A percentile compares a stretch with the other conserved stretches of the same genome.
phyloP scores from a whole-genome alignment of 441 rosid genomes.

The Macaranga tanarius region DNA sequence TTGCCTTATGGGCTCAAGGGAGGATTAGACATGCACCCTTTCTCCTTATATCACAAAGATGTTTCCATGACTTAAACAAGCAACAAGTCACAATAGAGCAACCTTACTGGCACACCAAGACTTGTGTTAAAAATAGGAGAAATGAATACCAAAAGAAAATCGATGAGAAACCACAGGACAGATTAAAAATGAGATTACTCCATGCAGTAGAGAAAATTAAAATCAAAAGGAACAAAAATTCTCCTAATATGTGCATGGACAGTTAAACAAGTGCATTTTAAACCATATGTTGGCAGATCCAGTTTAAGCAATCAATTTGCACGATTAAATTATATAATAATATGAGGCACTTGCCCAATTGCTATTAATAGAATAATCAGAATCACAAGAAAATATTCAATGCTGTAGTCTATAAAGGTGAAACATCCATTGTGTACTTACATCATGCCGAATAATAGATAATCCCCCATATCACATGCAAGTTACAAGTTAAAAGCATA shows the following conservation, averaged over 20 bases:
- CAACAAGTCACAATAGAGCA: neutral
- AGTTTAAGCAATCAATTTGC: neutral
- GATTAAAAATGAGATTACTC: neutral
- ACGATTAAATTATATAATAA: neutral
- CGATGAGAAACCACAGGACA: neutral
- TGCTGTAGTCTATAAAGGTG: neutral
- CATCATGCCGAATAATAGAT: neutral
- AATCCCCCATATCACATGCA: neutral
- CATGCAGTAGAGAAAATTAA: neutral
- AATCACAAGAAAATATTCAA: neutral
- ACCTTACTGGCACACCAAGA: neutral
- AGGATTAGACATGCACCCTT: neutral
- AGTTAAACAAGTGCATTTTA: neutral
- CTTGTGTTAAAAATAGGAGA: neutral
- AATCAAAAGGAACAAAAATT: neutral
- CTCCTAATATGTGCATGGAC: conserved; percentile 1
- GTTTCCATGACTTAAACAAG: neutral
- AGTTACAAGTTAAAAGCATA: neutral
- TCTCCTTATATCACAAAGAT: neutral
- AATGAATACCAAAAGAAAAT: neutral
- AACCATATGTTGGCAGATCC: neutral
- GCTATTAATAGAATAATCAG: conserved; percentile 3
- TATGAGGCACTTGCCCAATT: neutral
- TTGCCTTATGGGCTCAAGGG: neutral
- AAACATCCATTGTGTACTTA: neutral